A percentile compares a stretch with the other conserved stretches of the same genome.
These are phyloP conservation scores for Eutrema yunnanense DNA, from an alignment of 345 rosid genomes.

Conservation along the genomic window DNA sequence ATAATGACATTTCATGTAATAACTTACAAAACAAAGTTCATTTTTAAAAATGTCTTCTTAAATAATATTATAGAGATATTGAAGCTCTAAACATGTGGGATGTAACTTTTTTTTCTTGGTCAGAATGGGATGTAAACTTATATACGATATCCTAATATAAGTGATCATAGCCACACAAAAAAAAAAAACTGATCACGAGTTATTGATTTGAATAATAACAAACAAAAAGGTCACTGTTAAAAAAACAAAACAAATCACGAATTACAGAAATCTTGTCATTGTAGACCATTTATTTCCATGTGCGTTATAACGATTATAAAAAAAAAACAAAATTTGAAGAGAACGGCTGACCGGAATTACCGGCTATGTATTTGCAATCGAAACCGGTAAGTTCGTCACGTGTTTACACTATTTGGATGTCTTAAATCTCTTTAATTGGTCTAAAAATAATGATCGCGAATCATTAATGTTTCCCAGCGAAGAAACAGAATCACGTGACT, in stretches of 20 bases:
- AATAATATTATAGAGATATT: too few species aligned
- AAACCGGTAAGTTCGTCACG: slow-evolving; percentile 8
- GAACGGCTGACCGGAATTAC: slow-evolving; percentile 24
- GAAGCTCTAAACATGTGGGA: too few species aligned
- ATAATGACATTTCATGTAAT: too few species aligned
- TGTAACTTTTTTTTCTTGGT: too few species aligned
- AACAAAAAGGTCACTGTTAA: not conserved
- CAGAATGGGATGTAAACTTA: too few species aligned
- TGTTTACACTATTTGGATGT: slow-evolving; percentile 1
- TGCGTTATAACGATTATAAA: not conserved
- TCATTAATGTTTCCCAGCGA: slow-evolving; percentile 2
- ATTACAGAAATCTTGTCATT: not conserved
- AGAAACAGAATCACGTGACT: slow-evolving; percentile 27
- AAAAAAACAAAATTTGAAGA: not conserved
- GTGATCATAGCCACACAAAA: not conserved
- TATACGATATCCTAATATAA: too few species aligned
- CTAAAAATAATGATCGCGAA: not conserved
- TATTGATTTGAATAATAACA: not conserved
- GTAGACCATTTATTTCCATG: slow-evolving; percentile 6
- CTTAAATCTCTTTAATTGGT: not conserved
- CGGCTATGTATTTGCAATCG: not conserved
- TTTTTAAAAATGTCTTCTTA: too few species aligned
- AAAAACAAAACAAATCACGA: not conserved
- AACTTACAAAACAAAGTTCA: too few species aligned
- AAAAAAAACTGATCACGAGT: not conserved